Base-by-base conservation (phyloP, 805 yeast genomes). In the Nakazawaea wickerhamii region DNA sequence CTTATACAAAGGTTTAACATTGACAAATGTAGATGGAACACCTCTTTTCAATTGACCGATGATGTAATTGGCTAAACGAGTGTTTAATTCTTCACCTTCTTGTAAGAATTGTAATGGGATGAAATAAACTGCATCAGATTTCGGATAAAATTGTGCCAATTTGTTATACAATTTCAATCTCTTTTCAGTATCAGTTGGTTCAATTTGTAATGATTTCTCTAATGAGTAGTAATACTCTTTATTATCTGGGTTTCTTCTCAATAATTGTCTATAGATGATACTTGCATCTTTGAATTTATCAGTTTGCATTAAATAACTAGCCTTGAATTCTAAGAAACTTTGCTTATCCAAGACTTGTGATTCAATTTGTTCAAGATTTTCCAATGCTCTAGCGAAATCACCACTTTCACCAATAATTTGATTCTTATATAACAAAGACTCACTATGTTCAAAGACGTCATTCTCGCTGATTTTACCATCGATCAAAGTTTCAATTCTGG, bases 21-120 rank as follows among this genome's bases (percentile, higher is more conserved):
- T 83, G 43, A 83, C 83, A 63, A 90, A 93, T 4, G 93, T 75
- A 1, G 96, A 85, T 4, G 98, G 98, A 26, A 89, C 93, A 31
- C 95, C 95, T 43, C 88, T 74, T 48, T 72, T 64, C 53, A 93
- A 72, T 55, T 82, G 85, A 4, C 69, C 60, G 4, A 72, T 45
- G 36, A 90, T 61, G 58, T 89, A 93, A 2, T 59, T 58, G 23
- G 62, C 52, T 5, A 76, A 79, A 41, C 73, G 73, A 8, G 46
- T 46, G 34, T 61, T 64, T 53, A 82, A 78, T 36, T 69, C 57
- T 8, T 71, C 73, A 13, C 81, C 79, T 10, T 74, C 65, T 3
- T 26, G 11, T 32, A 85, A 64, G 50, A 87, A 86, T 0, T 84
- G 73, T 55, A 91, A 70, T 11, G 97, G 97, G 38, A 88, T 71